Conservation (phyloP, 2,329 filamentous ascomycete species). For the Verticillium nonalfalfae region DNA sequence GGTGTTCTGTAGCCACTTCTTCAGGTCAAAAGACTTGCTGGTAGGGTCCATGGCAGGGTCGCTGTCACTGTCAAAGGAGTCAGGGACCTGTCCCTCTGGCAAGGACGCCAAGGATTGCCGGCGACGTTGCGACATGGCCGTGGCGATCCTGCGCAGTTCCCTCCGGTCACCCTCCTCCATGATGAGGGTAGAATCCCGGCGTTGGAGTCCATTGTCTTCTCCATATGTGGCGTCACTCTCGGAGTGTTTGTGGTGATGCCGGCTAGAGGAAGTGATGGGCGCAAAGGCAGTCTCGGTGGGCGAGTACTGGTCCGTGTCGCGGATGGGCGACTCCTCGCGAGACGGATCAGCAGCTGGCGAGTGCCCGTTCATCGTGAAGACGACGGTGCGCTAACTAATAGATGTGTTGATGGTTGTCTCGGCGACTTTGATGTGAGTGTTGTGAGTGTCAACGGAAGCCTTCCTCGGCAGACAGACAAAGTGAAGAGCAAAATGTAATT, state of each 20-base stretch:
- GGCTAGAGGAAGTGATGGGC: background rate
- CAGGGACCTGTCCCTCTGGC: constrained; percentile 2
- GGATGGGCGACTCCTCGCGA: background rate
- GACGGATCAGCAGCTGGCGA: background rate
- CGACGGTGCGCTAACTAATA: background rate
- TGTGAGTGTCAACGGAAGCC: background rate
- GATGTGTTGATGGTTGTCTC: background rate
- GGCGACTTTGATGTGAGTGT: background rate
- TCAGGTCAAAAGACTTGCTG: constrained; percentile 30
- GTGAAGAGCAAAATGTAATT: background rate
- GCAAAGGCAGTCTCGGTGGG: background rate
- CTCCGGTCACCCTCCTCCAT: constrained; percentile 24
- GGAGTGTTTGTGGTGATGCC: background rate
- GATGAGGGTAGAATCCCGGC: constrained; percentile 2
- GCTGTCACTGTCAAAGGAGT: background rate
- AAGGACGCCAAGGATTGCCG: constrained; percentile 16
- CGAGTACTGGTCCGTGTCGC: background rate
- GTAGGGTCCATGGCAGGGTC: constrained; percentile 29
- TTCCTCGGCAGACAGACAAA: background rate
- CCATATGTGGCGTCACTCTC: background rate
- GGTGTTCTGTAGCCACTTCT: constrained; percentile 33
- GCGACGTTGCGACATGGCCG: constrained; percentile 27
- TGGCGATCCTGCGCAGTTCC: constrained; percentile 32
- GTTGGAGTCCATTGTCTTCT: background rate
- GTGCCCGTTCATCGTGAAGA: background rate